Evolutionary conservation across 805 yeast genomes (phyloP).

Genomic region (Kodamaea jinghongensis): DNA sequence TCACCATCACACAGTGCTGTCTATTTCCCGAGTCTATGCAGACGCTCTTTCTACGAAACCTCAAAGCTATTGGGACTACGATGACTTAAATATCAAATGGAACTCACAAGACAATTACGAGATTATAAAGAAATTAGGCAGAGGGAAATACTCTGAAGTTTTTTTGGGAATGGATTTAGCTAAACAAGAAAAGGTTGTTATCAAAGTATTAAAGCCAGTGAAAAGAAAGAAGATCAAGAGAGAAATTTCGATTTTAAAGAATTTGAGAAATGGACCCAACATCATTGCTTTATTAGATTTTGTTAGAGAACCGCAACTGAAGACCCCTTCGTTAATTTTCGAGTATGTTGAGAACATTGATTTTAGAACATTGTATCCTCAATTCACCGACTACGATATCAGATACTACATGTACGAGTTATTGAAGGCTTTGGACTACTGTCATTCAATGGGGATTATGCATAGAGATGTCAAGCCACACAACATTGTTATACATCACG

Average conservation of each 20-base stretch:
- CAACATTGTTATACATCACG: slow-evolving; percentile 89
- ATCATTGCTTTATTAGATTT: slow-evolving; percentile 73
- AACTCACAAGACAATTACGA: slow-evolving; percentile 84
- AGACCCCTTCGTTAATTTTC: slow-evolving; percentile 86
- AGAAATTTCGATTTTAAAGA: slow-evolving; percentile 83
- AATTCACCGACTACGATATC: slow-evolving; percentile 70
- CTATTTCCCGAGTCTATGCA: slow-evolving; percentile 75
- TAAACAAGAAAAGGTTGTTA: slow-evolving; percentile 66
- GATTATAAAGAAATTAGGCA: slow-evolving; percentile 77
- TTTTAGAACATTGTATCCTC: slow-evolving; percentile 82
- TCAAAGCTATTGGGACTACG: slow-evolving; percentile 79
- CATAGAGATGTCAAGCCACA: slow-evolving; percentile 95
- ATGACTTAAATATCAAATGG: slow-evolving; percentile 73
- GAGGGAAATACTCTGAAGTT: slow-evolving; percentile 94
- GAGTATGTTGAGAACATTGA: slow-evolving; percentile 84
- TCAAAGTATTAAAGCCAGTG: slow-evolving; percentile 91
- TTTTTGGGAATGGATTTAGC: slow-evolving; percentile 75
- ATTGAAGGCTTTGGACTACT: slow-evolving; percentile 77
- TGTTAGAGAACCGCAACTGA: slow-evolving; percentile 81
- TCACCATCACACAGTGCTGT: slow-evolving; percentile 30
- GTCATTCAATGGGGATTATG: slow-evolving; percentile 93
- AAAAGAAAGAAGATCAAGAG: slow-evolving; percentile 89
- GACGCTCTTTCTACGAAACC: slow-evolving; percentile 77
- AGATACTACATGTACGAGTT: slow-evolving; percentile 81
- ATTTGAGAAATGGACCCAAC: slow-evolving; percentile 80